phyloP scores from a whole-genome alignment of 139 green algal species.

The Yamagishiella unicocca region DNA sequence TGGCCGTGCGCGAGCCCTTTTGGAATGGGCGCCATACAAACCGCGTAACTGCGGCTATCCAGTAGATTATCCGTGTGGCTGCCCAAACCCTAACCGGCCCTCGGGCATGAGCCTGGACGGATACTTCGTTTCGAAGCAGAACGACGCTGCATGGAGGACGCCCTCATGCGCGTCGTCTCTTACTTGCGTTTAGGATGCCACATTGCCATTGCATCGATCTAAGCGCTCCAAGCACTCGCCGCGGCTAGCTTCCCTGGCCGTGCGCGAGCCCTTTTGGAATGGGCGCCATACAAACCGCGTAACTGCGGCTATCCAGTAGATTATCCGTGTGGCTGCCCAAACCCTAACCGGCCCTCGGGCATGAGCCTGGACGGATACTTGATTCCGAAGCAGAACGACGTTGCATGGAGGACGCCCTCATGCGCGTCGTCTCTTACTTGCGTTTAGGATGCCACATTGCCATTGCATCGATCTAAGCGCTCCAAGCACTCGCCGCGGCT shows the following conservation, averaged over 20 bases:
- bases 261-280: not conserved
- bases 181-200: no score
- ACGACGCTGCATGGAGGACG: no score
- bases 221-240: not conserved
- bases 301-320: not conserved
- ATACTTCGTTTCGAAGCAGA: no score
- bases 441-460: no score
- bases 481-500: not conserved
- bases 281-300: not conserved
- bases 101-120: slow-evolving; percentile 1
- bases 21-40: not conserved
- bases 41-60: not conserved
- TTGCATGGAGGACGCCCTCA: no score
- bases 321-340: not conserved
- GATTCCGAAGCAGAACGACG: no score
- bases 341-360: not conserved
- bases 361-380: slow-evolving; percentile 10
- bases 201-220: no score
- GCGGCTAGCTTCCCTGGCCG: not conserved
- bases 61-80: not conserved
- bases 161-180: no score
- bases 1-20: not conserved
- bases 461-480: no score
- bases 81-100: not conserved
- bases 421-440: no score